phyloP scores from a whole-genome alignment of 2,329 filamentous ascomycete species.

The Talaromyces funiculosus region DNA sequence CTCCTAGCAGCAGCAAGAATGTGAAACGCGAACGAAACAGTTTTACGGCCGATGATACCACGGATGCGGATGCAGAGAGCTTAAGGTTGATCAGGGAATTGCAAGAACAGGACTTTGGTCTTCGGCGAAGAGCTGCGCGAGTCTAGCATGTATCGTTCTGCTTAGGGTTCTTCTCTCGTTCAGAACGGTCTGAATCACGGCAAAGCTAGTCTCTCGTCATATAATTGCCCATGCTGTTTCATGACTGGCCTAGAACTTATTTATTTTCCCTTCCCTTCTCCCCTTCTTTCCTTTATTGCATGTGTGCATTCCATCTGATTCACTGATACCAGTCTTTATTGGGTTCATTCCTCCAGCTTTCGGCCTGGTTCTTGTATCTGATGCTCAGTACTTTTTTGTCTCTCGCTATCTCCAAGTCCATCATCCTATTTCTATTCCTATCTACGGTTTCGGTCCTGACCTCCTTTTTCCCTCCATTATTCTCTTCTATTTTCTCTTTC shows the following conservation, averaged over 20 bases:
- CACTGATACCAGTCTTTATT: not conserved
- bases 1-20: constrained; percentile 19
- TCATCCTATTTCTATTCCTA: not conserved
- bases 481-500: not conserved
- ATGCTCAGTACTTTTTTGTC: not conserved
- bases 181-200: not conserved
- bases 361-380: not conserved
- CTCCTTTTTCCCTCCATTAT: not conserved
- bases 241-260: not conserved
- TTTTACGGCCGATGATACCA: constrained; percentile 26
- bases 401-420: not conserved
- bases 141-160: constrained; percentile 10
- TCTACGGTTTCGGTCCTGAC: not conserved
- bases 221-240: not conserved
- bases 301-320: not conserved
- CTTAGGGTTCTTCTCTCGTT: not conserved
- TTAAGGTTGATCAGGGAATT: constrained; percentile 41
- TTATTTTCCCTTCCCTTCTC: not conserved
- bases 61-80: constrained; percentile 35
- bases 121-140: constrained; percentile 31
- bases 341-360: not conserved
- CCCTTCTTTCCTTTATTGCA: not conserved
- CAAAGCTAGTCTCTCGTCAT: not conserved
- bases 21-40: constrained; percentile 23
- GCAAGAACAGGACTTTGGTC: constrained; percentile 42